These are phyloP conservation scores for Lomentospora prolificans DNA, from an alignment of 2,329 filamentous ascomycete species.

Conservation along the genomic window DNA sequence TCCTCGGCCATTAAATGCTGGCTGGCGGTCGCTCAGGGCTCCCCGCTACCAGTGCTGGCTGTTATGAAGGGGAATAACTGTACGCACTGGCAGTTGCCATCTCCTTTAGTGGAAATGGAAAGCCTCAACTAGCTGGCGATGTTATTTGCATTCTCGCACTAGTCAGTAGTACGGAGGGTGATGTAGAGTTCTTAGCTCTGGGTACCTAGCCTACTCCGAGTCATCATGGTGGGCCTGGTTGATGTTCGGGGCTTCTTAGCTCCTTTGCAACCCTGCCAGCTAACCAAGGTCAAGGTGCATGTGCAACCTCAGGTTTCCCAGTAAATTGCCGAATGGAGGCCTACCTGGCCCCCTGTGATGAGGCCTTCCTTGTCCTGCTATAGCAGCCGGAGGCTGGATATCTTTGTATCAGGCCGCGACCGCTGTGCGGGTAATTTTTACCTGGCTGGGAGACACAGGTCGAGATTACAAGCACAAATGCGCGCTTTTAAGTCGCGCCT, in stretches of 20 bases:
- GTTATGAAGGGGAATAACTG: no score
- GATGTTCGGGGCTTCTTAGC: not conserved
- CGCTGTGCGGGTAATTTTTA: not conserved
- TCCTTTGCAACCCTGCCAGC: not conserved
- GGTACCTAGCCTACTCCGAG: not conserved
- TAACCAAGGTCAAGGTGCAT: not conserved
- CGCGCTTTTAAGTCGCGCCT: no score
- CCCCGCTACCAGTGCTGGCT: no score
- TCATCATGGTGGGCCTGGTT: not conserved
- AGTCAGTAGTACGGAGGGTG: not conserved
- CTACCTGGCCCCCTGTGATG: not conserved
- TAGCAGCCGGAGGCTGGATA: not conserved
- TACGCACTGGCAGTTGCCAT: no score
- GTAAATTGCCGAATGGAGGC: conserved; percentile 3
- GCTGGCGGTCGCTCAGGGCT: no score
- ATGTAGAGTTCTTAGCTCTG: not conserved
- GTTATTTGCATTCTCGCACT: not conserved
- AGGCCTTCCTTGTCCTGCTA: not conserved
- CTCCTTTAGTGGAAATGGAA: no score
- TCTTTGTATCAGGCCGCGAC: not conserved
- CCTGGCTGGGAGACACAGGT: not conserved
- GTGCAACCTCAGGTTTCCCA: conserved; percentile 1
- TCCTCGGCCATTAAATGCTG: no score
- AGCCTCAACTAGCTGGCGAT: no score
- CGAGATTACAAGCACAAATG: no score